phyloP scores from a whole-genome alignment of 139 green algal genomes.

The Micromonas pusilla region DNA sequence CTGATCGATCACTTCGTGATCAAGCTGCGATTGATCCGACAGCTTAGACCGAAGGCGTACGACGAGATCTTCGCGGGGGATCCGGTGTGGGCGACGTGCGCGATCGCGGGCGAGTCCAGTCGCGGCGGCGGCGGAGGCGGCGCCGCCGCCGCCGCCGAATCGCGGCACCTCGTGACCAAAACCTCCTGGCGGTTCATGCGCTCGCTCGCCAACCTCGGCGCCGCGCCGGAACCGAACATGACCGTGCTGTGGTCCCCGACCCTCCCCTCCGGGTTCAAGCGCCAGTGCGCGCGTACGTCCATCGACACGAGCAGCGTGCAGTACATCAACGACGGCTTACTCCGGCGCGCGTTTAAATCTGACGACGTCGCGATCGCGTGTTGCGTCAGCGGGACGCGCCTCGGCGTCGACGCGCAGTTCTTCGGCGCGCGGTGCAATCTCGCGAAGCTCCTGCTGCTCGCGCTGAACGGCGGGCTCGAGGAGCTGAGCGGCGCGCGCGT shows the following conservation, averaged over 20 bases:
- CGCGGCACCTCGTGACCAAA: conserved; percentile 63
- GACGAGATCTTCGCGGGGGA: conserved; percentile 69
- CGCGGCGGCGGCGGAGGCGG: conserved; percentile 16
- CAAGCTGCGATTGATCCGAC: conserved; percentile 45
- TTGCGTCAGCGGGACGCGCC: conserved; percentile 65
- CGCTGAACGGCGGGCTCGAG: conserved; percentile 57
- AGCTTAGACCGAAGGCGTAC: conserved; percentile 72
- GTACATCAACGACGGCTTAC: conserved; percentile 61
- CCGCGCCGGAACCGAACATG: conserved; percentile 68
- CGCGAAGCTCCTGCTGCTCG: conserved; percentile 65
- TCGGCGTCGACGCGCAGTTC: conserved; percentile 70
- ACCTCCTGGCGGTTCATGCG: conserved; percentile 57
- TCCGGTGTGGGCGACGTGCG: conserved; percentile 65
- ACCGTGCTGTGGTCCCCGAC: conserved; percentile 55
- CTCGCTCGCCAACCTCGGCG: conserved; percentile 63
- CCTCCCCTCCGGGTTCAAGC: conserved; percentile 59
- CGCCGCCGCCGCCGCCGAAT: too few species aligned
- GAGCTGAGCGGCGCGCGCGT: conserved; percentile 61
- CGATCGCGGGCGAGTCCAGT: conserved; percentile 51
- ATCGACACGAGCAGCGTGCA: conserved; percentile 44
- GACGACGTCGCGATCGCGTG: conserved; percentile 67
- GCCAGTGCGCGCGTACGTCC: conserved; percentile 39
- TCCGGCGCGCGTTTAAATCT: conserved; percentile 51
- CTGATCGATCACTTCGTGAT: conserved; percentile 64
- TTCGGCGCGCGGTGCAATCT: conserved; percentile 64